phyloP scores from a whole-genome alignment of 2,329 filamentous ascomycete genomes.

The Cercospora berteroae region DNA sequence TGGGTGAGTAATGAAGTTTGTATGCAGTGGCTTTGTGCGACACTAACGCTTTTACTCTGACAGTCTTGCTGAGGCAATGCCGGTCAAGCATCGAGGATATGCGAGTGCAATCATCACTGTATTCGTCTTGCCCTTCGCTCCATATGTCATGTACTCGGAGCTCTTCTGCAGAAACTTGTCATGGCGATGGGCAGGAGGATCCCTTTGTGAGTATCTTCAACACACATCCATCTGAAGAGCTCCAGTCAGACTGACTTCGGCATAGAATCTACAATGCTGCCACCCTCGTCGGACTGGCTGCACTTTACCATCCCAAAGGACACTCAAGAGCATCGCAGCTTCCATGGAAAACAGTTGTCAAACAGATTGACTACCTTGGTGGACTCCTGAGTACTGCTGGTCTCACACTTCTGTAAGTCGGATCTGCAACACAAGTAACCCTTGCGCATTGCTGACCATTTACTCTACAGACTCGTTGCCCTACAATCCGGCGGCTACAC shows the following conservation, averaged over 20 bases:
- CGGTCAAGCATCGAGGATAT: background rate
- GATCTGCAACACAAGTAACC: background rate
- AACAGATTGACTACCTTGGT: background rate
- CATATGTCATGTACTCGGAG: background rate
- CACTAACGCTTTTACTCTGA: background rate
- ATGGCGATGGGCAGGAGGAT: background rate
- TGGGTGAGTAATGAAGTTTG: background rate
- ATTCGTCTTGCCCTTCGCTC: background rate
- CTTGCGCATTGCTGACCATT: background rate
- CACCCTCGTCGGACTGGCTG: background rate
- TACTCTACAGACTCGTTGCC: background rate
- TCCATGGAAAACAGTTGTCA: background rate
- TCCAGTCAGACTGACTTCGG: background rate
- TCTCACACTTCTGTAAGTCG: background rate
- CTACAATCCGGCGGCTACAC: background rate
- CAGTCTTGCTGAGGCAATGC: background rate
- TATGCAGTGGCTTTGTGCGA: background rate
- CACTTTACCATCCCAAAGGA: background rate
- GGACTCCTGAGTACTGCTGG: background rate
- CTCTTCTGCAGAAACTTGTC: background rate
- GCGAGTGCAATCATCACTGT: background rate
- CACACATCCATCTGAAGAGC: background rate
- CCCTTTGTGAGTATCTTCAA: background rate
- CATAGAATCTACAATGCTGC: background rate
- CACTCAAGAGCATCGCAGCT: background rate